Conservation (phyloP, 108 stramenopile species). For the Cyclostephanos tholiformis region DNA sequence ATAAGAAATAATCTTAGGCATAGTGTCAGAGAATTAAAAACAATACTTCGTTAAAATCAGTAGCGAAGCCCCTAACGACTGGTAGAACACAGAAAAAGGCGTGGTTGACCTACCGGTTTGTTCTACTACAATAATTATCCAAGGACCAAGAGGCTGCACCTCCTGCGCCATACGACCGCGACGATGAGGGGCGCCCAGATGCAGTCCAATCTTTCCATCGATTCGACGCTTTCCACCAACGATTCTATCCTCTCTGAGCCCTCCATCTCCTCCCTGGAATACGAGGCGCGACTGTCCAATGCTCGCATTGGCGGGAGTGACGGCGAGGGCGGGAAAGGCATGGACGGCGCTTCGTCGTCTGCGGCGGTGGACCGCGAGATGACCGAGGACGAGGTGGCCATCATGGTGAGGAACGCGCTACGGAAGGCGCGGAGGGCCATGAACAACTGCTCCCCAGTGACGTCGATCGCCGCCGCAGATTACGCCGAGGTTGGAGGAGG, state of each 20-base stretch:
- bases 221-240: neutral
- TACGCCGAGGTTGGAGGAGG: slow-evolving; percentile 74
- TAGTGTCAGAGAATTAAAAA: too few species aligned
- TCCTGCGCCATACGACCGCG: too few species aligned
- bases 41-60: too few species aligned
- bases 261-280: neutral
- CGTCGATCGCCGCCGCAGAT: slow-evolving; percentile 22
- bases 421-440: slow-evolving; percentile 61
- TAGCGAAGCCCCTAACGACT: too few species aligned
- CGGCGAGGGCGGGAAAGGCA: neutral
- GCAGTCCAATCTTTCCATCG: neutral
- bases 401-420: slow-evolving; percentile 63
- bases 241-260: neutral
- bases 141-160: too few species aligned
- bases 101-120: too few species aligned
- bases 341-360: neutral
- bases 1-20: too few species aligned
- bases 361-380: slow-evolving; percentile 40
- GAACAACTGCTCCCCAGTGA: slow-evolving; percentile 11
- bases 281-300: neutral
- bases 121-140: too few species aligned
- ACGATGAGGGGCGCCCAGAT: neutral
- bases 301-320: neutral
- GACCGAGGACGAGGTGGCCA: slow-evolving; percentile 69
- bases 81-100: too few species aligned